Evolutionary conservation across 164 flowering plant genomes (phyloP).

Genomic region (Umbellularia californica): DNA sequence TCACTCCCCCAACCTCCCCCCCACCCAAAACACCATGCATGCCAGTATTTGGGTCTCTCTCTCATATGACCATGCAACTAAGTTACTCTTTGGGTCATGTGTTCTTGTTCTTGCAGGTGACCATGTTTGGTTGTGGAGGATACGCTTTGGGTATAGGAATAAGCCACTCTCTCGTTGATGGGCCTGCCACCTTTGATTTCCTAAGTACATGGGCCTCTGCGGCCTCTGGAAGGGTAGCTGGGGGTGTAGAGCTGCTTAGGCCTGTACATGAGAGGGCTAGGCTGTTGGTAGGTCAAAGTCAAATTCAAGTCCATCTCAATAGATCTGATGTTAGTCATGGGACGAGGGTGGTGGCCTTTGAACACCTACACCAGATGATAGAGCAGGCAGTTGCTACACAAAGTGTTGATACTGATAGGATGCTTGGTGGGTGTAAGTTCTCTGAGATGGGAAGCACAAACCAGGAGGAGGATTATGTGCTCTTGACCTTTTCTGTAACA

Average conservation of each 20-base stretch:
- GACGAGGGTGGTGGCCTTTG: slow-evolving; percentile 33
- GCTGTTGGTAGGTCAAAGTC: slow-evolving; percentile 7
- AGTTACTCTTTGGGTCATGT: not conserved
- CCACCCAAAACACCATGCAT: not conserved
- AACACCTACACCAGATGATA: slow-evolving; percentile 34
- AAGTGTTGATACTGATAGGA: not conserved
- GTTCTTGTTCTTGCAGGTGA: slow-evolving; percentile 16
- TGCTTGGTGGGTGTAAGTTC: slow-evolving; percentile 5
- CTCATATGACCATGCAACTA: not conserved
- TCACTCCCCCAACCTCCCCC: too few species aligned
- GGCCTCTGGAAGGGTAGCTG: slow-evolving; percentile 13
- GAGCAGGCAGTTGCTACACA: slow-evolving; percentile 9
- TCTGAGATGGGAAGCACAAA: slow-evolving; percentile 5
- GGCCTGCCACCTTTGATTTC: slow-evolving; percentile 34
- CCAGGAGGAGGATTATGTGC: slow-evolving; percentile 15
- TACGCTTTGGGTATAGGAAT: slow-evolving; percentile 39
- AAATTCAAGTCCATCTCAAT: not conserved
- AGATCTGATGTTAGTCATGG: not conserved
- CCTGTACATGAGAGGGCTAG: slow-evolving; percentile 41
- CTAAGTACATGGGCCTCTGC: slow-evolving; percentile 39
- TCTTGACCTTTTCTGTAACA: slow-evolving; percentile 29
- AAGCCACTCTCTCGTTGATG: slow-evolving; percentile 48
- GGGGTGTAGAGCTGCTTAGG: slow-evolving; percentile 3
- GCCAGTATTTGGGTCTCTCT: not conserved
- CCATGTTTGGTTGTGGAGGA: slow-evolving; percentile 49